Conservation (phyloP, 2,329 filamentous ascomycete genomes). For the Cryphonectria parasitica region DNA sequence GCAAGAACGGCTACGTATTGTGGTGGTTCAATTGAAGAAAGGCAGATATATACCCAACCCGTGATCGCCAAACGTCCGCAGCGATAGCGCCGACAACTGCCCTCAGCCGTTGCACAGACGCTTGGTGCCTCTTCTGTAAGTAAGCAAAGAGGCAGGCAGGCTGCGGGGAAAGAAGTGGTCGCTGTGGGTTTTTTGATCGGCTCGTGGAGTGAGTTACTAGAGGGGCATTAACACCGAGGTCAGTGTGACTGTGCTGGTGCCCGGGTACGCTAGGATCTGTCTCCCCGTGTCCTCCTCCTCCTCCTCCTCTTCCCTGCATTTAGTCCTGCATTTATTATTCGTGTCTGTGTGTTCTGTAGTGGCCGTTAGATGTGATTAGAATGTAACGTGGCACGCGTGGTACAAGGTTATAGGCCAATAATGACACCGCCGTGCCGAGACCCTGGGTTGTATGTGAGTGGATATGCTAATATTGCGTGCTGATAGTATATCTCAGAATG, state of each 20-base stretch:
- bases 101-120: conserved; percentile 1
- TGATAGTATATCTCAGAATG: too few relatives aligned
- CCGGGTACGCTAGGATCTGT: not conserved
- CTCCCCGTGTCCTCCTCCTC: too few relatives aligned
- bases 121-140: not conserved
- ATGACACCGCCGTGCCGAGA: not conserved
- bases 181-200: not conserved
- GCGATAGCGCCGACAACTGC: not conserved
- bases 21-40: not conserved
- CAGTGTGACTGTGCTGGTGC: not conserved
- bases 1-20: not conserved
- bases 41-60: not conserved
- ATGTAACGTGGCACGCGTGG: conserved; percentile 13
- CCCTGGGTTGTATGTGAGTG: not conserved
- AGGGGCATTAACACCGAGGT: not conserved
- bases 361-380: too few relatives aligned
- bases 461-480: not conserved
- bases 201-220: not conserved
- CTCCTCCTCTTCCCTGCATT: not conserved
- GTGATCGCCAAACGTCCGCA: not conserved
- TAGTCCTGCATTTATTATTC: too few relatives aligned
- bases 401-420: not conserved
- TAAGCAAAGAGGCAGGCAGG: not conserved
- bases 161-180: not conserved
- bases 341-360: not conserved